Conservation (phyloP, 306 rosid species). For the Vigna reflexopilosa region DNA sequence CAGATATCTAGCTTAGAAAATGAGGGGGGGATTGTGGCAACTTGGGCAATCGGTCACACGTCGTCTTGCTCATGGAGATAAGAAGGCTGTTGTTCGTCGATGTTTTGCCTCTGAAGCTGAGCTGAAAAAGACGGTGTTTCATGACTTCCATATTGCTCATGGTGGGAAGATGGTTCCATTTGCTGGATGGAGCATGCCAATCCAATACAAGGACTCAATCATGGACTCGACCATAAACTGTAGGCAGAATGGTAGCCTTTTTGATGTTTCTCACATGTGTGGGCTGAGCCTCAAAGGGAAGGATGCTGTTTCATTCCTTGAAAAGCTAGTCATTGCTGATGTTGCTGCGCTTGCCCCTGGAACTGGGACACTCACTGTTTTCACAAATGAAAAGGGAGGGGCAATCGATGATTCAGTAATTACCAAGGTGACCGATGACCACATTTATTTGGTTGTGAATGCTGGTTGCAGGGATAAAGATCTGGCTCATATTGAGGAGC, state of each 20-base stretch:
- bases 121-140: constrained; percentile 81
- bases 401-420: constrained; percentile 93
- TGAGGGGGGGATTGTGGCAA: constrained; percentile 85
- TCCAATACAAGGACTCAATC: constrained; percentile 95
- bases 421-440: constrained; percentile 82
- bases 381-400: constrained; percentile 95
- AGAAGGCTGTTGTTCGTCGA: constrained; percentile 77
- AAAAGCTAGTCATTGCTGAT: constrained; percentile 89
- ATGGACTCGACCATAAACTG: constrained; percentile 92
- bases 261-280: constrained; percentile 94
- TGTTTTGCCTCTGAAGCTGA: constrained; percentile 77
- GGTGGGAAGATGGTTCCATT: constrained; percentile 99
- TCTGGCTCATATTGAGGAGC: constrained; percentile 92
- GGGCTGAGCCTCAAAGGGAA: constrained; percentile 95
- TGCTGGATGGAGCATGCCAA: constrained; percentile 99
- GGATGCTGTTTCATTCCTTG: constrained; percentile 74
- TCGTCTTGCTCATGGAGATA: constrained; percentile 77
- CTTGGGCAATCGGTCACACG: constrained; percentile 87
- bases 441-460: constrained; percentile 89
- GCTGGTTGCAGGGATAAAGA: constrained; percentile 97
- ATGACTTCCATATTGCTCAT: constrained; percentile 84
- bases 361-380: constrained; percentile 85
- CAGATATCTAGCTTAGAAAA: constrained; percentile 41
- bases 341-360: constrained; percentile 84
- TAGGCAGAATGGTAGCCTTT: constrained; percentile 81